These are phyloP conservation scores for Colletotrichum horii DNA, from an alignment of 2,329 filamentous ascomycete species.

Conservation along the genomic window DNA sequence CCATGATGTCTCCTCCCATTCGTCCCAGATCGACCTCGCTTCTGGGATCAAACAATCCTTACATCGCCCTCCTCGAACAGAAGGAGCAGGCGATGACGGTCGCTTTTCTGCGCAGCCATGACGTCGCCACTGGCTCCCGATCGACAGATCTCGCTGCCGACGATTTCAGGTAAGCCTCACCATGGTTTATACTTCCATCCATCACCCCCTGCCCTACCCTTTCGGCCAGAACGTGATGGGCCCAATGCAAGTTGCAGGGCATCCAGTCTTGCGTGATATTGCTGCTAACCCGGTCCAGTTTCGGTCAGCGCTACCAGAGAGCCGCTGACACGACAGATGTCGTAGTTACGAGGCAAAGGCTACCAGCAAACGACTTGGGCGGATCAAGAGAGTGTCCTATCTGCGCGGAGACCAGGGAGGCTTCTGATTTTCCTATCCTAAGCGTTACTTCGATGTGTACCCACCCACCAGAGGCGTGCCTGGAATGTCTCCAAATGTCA, in stretches of 20 bases:
- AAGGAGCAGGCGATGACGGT: constrained; percentile 34
- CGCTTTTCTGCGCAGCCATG: constrained; percentile 32
- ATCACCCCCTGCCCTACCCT: background rate
- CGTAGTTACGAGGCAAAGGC: constrained; percentile 34
- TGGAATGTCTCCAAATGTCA: constrained; percentile 37
- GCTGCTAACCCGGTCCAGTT: constrained; percentile 23
- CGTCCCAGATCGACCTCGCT: background rate
- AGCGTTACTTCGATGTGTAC: constrained; percentile 36
- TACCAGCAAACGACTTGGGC: constrained; percentile 24
- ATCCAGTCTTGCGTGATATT: background rate
- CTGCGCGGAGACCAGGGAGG: constrained; percentile 37
- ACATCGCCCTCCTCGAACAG: constrained; percentile 33
- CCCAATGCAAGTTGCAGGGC: background rate
- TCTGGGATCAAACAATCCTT: constrained; percentile 29
- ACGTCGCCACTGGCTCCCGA: constrained; percentile 18
- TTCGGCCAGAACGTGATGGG: background rate
- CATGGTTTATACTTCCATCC: background rate
- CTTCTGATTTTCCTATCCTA: constrained; percentile 34
- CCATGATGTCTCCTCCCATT: constrained; percentile 24
- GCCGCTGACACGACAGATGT: constrained; percentile 28
- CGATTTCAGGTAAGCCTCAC: constrained; percentile 33
- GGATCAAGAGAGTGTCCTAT: constrained; percentile 37
- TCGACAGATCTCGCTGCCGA: constrained; percentile 28
- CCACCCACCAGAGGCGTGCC: constrained; percentile 37
- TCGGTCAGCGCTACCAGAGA: constrained; percentile 40